A percentile compares a stretch with the other conserved stretches of the same genome.
These are phyloP conservation scores for Panaeolus cyanescens DNA, from an alignment of 768 basidiomycete genomes.

Conservation along the genomic window DNA sequence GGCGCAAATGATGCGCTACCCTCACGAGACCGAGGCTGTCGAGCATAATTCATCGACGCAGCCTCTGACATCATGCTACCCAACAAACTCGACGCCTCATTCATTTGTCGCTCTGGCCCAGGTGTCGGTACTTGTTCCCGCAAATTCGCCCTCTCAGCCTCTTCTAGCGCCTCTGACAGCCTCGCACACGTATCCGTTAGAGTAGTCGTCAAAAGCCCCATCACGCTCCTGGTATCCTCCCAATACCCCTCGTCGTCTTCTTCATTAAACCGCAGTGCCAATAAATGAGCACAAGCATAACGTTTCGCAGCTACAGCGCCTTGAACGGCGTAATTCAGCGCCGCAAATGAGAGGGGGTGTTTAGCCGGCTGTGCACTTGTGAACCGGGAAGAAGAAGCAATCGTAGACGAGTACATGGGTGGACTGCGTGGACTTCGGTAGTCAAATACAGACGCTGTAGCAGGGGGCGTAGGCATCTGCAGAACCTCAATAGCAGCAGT, in stretches of 20 bases:
- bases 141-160: conserved; percentile 53
- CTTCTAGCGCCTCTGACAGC: conserved; percentile 64
- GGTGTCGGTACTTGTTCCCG: conserved; percentile 53
- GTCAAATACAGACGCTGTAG: conserved; percentile 30
- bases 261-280: conserved; percentile 74
- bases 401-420: conserved; percentile 30
- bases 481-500: conserved; percentile 52
- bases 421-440: conserved; percentile 31
- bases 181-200: conserved; percentile 65
- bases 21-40: conserved; percentile 10
- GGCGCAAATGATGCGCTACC: conserved; percentile 64
- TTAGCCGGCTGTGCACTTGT: conserved; percentile 61
- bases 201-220: conserved; percentile 67
- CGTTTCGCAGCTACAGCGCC: conserved; percentile 72
- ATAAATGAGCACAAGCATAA: conserved; percentile 77
- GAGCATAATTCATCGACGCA: neutral
- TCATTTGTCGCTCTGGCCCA: too few species aligned
- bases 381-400: conserved; percentile 57
- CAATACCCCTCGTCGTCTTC: conserved; percentile 79
- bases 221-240: conserved; percentile 81
- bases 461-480: conserved; percentile 30
- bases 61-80: conserved; percentile 8
- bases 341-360: conserved; percentile 68
- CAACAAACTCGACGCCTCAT: too few species aligned
- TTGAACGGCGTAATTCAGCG: conserved; percentile 62